Evolutionary conservation across 176 grass and related monocot species (phyloP).

Genomic region (Bothriochloa decipiens): DNA sequence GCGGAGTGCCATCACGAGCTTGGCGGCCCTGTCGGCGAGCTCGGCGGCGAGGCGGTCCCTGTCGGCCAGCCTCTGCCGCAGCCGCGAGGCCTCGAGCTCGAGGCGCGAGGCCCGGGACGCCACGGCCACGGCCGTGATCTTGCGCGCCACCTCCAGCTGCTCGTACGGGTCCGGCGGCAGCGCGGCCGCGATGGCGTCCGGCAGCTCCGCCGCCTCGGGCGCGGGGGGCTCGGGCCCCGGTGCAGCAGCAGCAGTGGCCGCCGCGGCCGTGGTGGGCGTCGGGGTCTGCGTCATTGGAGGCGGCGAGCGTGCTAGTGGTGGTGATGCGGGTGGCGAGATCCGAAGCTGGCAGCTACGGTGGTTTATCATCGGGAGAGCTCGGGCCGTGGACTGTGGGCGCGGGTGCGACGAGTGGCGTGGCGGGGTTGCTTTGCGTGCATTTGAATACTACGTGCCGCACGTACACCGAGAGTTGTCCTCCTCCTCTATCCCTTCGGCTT

Average conservation of each 20-base stretch:
- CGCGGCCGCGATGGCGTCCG: slow-evolving; percentile 83
- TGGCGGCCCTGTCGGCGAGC: slow-evolving; percentile 60
- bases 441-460: too few relatives aligned
- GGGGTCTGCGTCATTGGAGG: slow-evolving; percentile 52
- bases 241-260: background rate
- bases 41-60: slow-evolving; percentile 70
- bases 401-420: slow-evolving; percentile 16
- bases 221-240: background rate
- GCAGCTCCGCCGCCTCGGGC: slow-evolving; percentile 38
- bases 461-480: too few relatives aligned
- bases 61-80: slow-evolving; percentile 67
- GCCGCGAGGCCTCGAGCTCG: slow-evolving; percentile 64
- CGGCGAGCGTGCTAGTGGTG: background rate
- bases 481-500: too few relatives aligned
- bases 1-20: slow-evolving; percentile 58
- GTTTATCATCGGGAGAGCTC: slow-evolving; percentile 23
- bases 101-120: slow-evolving; percentile 71
- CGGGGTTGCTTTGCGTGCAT: slow-evolving; percentile 32
- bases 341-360: slow-evolving; percentile 10
- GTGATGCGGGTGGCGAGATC: slow-evolving; percentile 46
- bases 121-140: slow-evolving; percentile 82
- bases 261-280: background rate
- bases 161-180: slow-evolving; percentile 91
- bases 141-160: slow-evolving; percentile 90
- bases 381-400: background rate